Conservation (phyloP, 148 eudicot species). For the Rhododendron mucronatum region DNA sequence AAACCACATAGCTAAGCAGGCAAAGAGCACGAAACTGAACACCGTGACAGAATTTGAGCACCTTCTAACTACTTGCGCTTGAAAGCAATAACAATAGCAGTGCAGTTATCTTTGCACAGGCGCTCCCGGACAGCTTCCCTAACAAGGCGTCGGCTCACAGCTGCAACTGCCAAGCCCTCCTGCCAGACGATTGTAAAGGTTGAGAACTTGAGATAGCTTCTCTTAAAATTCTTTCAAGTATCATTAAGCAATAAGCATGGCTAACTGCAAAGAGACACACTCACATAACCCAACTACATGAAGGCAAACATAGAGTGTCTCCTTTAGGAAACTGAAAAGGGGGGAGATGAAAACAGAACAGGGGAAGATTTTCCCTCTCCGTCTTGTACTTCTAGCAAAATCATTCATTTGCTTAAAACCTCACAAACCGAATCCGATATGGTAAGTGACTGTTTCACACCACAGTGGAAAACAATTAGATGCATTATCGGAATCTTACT, state of each 20-base stretch:
- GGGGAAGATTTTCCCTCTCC: background rate
- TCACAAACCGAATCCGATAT: background rate
- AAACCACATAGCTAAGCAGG: background rate
- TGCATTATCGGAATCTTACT: background rate
- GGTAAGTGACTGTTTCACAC: background rate
- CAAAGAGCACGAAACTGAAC: background rate
- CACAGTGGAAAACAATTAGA: background rate
- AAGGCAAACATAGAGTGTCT: background rate
- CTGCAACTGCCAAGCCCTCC: conserved; percentile 61
- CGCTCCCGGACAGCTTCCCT: conserved; percentile 81
- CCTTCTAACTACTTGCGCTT: conserved; percentile 26
- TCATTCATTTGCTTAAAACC: background rate
- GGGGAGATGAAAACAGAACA: background rate
- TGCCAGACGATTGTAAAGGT: conserved; percentile 25
- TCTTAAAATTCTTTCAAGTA: background rate
- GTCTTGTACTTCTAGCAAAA: background rate
- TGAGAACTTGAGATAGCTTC: background rate
- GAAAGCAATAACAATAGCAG: conserved; percentile 67
- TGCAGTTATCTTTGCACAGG: conserved; percentile 78
- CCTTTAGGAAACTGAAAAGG: background rate
- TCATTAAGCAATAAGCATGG: background rate
- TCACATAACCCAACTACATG: background rate
- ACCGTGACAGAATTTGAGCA: background rate
- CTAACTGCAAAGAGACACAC: background rate
- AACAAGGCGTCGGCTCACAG: conserved; percentile 66